These are phyloP conservation scores for Sedum album DNA, from an alignment of 164 flowering plant species.

Conservation along the genomic window DNA sequence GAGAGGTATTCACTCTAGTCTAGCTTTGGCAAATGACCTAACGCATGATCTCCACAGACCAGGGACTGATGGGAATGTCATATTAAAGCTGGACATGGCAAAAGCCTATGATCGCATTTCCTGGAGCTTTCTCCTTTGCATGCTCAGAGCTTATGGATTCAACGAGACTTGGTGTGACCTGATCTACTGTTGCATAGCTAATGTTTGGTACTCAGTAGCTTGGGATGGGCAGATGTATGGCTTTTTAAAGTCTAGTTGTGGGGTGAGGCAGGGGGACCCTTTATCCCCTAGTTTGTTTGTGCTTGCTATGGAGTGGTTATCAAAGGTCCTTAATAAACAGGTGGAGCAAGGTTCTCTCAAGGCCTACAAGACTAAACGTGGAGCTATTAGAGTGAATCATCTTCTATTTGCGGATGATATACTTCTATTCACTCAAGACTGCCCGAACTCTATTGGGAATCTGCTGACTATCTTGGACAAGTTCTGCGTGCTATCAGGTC, in stretches of 20 bases:
- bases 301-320: not conserved
- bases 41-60: not conserved
- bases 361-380: not conserved
- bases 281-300: not conserved
- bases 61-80: not conserved
- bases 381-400: not conserved
- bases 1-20: not conserved
- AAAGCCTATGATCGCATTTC: constrained; percentile 1
- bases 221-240: not conserved
- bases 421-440: not conserved
- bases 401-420: not conserved
- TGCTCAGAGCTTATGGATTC: not conserved
- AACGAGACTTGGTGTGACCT: not conserved
- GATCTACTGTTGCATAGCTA: not conserved
- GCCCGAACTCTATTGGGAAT: not conserved
- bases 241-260: not conserved
- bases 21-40: not conserved
- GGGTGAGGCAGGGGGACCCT: not conserved
- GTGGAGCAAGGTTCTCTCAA: not conserved
- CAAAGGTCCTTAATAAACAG: not conserved
- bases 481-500: not conserved
- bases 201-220: not conserved
- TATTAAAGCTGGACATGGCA: not conserved
- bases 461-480: not conserved
- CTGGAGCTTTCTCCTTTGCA: not conserved